A percentile compares a stretch with the other conserved stretches of the same genome.
phyloP scores from a whole-genome alignment of 208 protist genomes.

The Balamuthia mandrillaris region DNA sequence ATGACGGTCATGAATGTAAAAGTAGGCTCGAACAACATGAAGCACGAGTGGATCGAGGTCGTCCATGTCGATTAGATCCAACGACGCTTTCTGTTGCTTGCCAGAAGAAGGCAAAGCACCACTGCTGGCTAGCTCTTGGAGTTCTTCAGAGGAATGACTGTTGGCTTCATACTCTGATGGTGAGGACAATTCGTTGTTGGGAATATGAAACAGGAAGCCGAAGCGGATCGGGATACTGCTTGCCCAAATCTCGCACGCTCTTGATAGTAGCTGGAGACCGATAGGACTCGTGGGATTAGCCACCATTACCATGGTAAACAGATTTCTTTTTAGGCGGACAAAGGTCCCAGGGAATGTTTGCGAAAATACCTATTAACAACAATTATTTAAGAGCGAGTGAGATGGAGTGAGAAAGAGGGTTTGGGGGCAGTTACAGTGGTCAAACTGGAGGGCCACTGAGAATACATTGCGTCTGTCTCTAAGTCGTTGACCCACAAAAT shows the following conservation, averaged over 20 bases:
- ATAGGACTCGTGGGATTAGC: slow-evolving; percentile 63
- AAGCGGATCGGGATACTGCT: slow-evolving; percentile 60
- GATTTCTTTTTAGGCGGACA: slow-evolving; percentile 71
- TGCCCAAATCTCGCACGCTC: slow-evolving; percentile 30
- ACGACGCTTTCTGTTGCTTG: no score
- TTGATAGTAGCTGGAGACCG: slow-evolving; percentile 29
- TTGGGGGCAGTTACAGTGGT: background rate
- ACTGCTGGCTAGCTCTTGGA: no score
- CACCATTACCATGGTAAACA: slow-evolving; percentile 72
- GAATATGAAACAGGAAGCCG: slow-evolving; percentile 67
- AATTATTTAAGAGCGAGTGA: no score
- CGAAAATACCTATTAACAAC: slow-evolving; percentile 40
- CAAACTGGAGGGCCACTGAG: slow-evolving; percentile 28
- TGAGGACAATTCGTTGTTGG: no score
- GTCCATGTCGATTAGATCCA: no score
- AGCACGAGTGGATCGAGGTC: no score
- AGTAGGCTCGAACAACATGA: no score
- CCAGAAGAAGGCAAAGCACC: no score
- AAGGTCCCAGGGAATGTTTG: slow-evolving; percentile 53
- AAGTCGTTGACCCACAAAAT: slow-evolving; percentile 79
- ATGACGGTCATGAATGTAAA: no score
- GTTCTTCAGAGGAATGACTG: no score
- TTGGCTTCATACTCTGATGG: no score
- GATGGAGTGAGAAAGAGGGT: background rate
- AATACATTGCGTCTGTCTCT: slow-evolving; percentile 70